Conservation (phyloP, 352 stramenopile species). For the Aphanomyces invadans region DNA sequence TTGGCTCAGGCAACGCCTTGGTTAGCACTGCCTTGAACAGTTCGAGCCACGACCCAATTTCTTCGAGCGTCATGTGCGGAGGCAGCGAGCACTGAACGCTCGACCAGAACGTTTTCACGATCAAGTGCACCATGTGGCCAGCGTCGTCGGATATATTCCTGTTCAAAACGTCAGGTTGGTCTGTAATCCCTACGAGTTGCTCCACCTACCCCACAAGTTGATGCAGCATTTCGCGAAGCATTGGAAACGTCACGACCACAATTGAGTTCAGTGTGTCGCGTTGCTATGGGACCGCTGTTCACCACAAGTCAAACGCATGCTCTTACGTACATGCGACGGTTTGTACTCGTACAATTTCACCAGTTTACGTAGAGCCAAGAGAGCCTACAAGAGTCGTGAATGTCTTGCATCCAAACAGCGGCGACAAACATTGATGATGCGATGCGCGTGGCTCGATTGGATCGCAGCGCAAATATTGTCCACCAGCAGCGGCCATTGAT, state of each 20-base stretch:
- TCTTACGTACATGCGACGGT: slow-evolving; percentile 57
- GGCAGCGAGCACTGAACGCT: slow-evolving; percentile 79
- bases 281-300: too few relatives aligned
- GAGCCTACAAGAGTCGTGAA: slow-evolving; percentile 64
- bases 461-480: slow-evolving; percentile 85
- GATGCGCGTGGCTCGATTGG: slow-evolving; percentile 72
- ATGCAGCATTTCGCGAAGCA: slow-evolving; percentile 89
- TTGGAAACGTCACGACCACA: slow-evolving; percentile 87
- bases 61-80: slow-evolving; percentile 39
- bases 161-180: slow-evolving; percentile 38
- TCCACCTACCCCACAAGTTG: slow-evolving; percentile 56
- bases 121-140: slow-evolving; percentile 87
- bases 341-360: slow-evolving; percentile 99
- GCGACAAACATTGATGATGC: slow-evolving; percentile 82
- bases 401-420: too few relatives aligned
- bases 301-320: too few relatives aligned
- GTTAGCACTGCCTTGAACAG: slow-evolving; percentile 38
- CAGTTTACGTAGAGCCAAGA: slow-evolving; percentile 93
- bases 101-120: slow-evolving; percentile 87
- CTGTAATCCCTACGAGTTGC: too few relatives aligned
- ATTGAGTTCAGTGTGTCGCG: slow-evolving; percentile 88
- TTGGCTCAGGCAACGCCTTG: slow-evolving; percentile 54
- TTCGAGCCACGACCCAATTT: slow-evolving; percentile 65
- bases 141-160: slow-evolving; percentile 87
- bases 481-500: slow-evolving; percentile 88